Conservation (phyloP, 2,329 filamentous ascomycete genomes). For the Didymella segeticola region DNA sequence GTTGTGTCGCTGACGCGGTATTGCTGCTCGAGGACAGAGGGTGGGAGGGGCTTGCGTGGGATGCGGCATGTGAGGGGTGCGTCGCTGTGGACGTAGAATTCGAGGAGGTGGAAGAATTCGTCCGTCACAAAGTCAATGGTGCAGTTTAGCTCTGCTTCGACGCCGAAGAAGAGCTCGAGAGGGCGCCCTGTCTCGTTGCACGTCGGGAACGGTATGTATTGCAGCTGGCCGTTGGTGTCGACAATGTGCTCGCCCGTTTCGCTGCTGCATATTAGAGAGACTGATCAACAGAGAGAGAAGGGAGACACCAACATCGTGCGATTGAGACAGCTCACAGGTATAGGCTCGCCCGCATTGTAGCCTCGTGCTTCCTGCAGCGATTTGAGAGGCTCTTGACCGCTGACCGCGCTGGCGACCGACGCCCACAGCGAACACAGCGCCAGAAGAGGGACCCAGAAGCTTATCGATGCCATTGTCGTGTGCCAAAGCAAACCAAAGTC, state of each 20-base stretch:
- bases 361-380: constrained; percentile 44
- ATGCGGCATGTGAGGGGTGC: constrained; percentile 91
- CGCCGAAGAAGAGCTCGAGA: constrained; percentile 85
- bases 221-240: constrained; percentile 77
- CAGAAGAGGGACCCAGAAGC: constrained; percentile 30
- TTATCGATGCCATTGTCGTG: neutral
- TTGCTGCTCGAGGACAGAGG: constrained; percentile 42
- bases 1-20: constrained; percentile 49
- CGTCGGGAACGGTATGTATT: constrained; percentile 89
- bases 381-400: constrained; percentile 52
- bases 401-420: constrained; percentile 48
- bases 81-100: constrained; percentile 98
- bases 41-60: constrained; percentile 72
- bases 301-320: constrained; percentile 56
- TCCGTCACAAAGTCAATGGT: constrained; percentile 79
- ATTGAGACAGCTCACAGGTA: constrained; percentile 61
- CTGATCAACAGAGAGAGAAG: neutral
- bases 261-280: constrained; percentile 57
- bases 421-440: constrained; percentile 41
- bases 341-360: constrained; percentile 57
- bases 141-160: constrained; percentile 81
- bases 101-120: constrained; percentile 83
- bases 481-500: too few species aligned
- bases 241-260: constrained; percentile 91
- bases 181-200: constrained; percentile 88